These are phyloP conservation scores for Kuraishia floccosa DNA, from an alignment of 805 yeast species.

Conservation along the genomic window DNA sequence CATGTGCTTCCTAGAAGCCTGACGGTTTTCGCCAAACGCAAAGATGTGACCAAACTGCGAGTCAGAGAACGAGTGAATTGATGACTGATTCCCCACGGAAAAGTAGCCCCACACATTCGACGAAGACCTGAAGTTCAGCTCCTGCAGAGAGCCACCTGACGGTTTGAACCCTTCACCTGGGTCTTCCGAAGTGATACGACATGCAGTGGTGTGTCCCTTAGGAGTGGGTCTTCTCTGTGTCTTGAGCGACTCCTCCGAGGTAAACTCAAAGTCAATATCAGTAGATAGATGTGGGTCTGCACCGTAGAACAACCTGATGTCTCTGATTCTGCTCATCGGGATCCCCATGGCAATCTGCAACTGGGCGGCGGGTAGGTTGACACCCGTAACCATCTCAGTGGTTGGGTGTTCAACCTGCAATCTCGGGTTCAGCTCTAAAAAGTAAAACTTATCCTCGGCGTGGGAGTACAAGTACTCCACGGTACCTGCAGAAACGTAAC, in stretches of 20 bases:
- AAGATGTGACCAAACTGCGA: conserved; percentile 99
- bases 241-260: conserved; percentile 54
- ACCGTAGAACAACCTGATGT: conserved; percentile 87
- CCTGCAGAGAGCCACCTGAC: conserved; percentile 93
- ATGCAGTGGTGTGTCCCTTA: conserved; percentile 97
- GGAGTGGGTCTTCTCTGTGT: conserved; percentile 91
- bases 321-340: conserved; percentile 90
- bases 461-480: conserved; percentile 95
- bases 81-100: conserved; percentile 92
- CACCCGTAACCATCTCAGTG: conserved; percentile 98
- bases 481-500: conserved; percentile 98
- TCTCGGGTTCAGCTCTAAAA: conserved; percentile 95
- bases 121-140: conserved; percentile 91
- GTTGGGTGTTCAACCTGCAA: conserved; percentile 99
- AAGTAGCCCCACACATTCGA: conserved; percentile 99
- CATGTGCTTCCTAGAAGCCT: conserved; percentile 97
- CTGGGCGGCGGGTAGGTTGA: conserved; percentile 96
- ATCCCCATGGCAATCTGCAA: conserved; percentile 99
- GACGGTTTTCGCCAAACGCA: conserved; percentile 98
- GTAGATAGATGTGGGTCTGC: conserved; percentile 91
- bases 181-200: conserved; percentile 98
- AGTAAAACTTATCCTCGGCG: conserved; percentile 89
- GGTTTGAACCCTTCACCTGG: conserved; percentile 99
- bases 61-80: conserved; percentile 95
- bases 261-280: conserved; percentile 84